Percentiles rank a stretch among this genome's conserved stretches.
phyloP scores from a whole-genome alignment of 2,329 filamentous ascomycete genomes.

The Epichloe elymi region DNA sequence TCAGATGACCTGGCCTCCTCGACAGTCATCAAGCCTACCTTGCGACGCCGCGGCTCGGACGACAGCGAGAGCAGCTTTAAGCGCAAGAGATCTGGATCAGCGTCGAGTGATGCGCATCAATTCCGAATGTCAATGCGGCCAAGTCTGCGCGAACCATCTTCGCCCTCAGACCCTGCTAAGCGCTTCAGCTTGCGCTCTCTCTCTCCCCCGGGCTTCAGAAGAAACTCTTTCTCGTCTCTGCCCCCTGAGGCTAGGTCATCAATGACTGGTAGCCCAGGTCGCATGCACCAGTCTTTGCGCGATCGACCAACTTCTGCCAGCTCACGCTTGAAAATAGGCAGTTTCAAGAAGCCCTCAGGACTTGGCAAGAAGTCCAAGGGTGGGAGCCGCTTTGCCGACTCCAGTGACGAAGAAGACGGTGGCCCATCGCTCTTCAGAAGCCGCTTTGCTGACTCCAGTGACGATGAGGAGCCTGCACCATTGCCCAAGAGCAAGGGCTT shows the following conservation, averaged over 20 bases:
- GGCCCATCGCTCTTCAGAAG: conserved; percentile 30
- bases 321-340: conserved; percentile 24
- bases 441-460: conserved; percentile 38
- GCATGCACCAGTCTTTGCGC: conserved; percentile 34
- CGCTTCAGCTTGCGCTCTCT: conserved; percentile 57
- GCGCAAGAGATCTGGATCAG: conserved; percentile 38
- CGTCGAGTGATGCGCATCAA: conserved; percentile 31
- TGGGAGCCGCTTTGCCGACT: conserved; percentile 44
- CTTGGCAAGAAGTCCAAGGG: conserved; percentile 27
- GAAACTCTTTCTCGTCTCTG: conserved; percentile 25
- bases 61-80: conserved; percentile 76
- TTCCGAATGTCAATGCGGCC: conserved; percentile 65
- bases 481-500: conserved; percentile 20
- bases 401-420: conserved; percentile 44
- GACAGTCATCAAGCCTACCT: conserved; percentile 17
- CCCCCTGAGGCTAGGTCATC: conserved; percentile 21
- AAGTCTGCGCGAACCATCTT: conserved; percentile 11
- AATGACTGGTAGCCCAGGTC: conserved; percentile 13
- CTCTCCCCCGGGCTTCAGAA: conserved; percentile 51
- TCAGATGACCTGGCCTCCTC: conserved; percentile 12
- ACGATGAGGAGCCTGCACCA: conserved; percentile 8
- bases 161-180: conserved; percentile 29
- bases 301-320: conserved; percentile 21
- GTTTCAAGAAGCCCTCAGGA: conserved; percentile 26
- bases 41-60: conserved; percentile 45